These are phyloP conservation scores for Candida lessepsii DNA, from an alignment of 805 yeast species.

Conservation along the genomic window DNA sequence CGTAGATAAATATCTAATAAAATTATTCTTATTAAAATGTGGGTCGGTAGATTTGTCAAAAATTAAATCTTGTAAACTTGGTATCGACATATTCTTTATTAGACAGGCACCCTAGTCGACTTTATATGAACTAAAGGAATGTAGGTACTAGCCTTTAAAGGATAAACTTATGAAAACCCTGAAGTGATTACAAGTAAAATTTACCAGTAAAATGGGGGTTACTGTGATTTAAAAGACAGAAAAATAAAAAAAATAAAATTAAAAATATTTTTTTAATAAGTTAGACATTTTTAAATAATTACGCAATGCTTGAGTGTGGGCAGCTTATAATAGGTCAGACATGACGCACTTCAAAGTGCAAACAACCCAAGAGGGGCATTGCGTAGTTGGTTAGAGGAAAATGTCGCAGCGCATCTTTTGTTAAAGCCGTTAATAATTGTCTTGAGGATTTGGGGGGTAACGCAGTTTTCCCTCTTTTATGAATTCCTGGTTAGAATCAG, in stretches of 20 bases:
- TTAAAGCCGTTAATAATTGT: neutral
- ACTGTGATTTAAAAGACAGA: slow-evolving; percentile 2
- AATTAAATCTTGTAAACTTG: slow-evolving; percentile 13
- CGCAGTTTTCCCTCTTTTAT: neutral
- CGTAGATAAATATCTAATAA: slow-evolving; percentile 24
- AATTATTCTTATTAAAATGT: slow-evolving; percentile 16
- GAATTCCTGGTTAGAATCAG: neutral
- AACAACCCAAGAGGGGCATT: slow-evolving; percentile 5
- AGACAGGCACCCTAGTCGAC: neutral
- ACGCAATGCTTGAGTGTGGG: too few species aligned
- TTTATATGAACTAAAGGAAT: neutral
- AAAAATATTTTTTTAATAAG: neutral
- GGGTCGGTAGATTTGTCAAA: slow-evolving; percentile 6
- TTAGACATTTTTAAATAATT: slow-evolving; percentile 2
- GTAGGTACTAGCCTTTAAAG: neutral
- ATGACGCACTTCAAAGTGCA: too few species aligned
- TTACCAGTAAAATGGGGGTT: slow-evolving; percentile 2
- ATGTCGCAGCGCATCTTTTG: slow-evolving; percentile 3
- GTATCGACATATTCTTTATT: slow-evolving; percentile 12
- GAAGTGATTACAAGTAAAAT: slow-evolving; percentile 3
- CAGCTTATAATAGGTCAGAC: neutral
- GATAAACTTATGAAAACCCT: neutral
- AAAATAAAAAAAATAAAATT: neutral
- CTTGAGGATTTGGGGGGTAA: neutral
- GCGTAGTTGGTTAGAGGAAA: neutral